Percentiles rank a stretch among this genome's conserved stretches.
Conservation (phyloP, 1,284 basidiomycete species). For the Phaffia rhodozyma region DNA sequence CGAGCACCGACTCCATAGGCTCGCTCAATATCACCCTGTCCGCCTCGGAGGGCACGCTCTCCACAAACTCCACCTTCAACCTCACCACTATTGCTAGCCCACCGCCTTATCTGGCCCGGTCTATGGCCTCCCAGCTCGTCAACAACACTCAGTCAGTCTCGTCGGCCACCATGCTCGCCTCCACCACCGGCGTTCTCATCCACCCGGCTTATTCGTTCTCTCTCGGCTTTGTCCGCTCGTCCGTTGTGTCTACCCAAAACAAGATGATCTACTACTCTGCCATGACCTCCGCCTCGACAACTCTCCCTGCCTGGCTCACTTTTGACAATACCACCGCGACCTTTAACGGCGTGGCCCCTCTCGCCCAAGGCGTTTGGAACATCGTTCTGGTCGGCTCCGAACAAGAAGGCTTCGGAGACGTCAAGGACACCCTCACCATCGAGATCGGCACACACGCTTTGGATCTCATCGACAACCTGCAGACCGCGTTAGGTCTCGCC, state of each 20-base stretch:
- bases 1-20: slow-evolving; percentile 25
- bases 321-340: slow-evolving; percentile 43
- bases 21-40: slow-evolving; percentile 23
- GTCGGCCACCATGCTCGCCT: slow-evolving; percentile 30
- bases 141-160: slow-evolving; percentile 22
- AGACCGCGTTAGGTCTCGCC: not conserved
- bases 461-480: slow-evolving; percentile 1
- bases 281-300: slow-evolving; percentile 31
- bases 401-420: slow-evolving; percentile 34
- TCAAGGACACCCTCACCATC: slow-evolving; percentile 34
- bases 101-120: not conserved
- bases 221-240: slow-evolving; percentile 34
- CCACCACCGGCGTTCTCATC: slow-evolving; percentile 32
- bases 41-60: slow-evolving; percentile 25
- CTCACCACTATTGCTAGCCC: slow-evolving; percentile 32
- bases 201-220: slow-evolving; percentile 42
- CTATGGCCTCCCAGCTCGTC: slow-evolving; percentile 33
- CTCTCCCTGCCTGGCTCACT: slow-evolving; percentile 41
- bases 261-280: slow-evolving; percentile 36
- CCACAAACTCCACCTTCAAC: slow-evolving; percentile 27
- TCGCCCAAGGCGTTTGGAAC: slow-evolving; percentile 28
- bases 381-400: slow-evolving; percentile 35
- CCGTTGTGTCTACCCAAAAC: slow-evolving; percentile 28
- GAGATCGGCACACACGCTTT: slow-evolving; percentile 27
- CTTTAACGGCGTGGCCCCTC: slow-evolving; percentile 41